A percentile compares a stretch with the other conserved stretches of the same genome.
Conservation (phyloP, 169 alveolate genomes). For the Plasmodium cynomolgi region DNA sequence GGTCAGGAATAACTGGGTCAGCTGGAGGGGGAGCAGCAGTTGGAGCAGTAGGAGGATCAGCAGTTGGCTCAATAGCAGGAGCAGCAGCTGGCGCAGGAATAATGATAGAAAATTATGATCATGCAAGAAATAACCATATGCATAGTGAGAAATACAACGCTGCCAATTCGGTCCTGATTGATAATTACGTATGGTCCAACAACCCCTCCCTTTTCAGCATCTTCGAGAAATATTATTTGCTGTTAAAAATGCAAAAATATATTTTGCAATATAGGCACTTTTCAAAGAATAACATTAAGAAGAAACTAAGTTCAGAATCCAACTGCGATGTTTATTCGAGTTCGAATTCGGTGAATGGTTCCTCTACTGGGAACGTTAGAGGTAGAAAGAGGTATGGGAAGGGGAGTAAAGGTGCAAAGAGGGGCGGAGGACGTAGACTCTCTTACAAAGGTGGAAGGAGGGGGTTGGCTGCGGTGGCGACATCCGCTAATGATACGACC, state of each 20-base stretch:
- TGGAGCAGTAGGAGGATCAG: not conserved
- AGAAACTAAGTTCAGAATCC: conserved; percentile 39
- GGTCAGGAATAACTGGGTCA: not conserved
- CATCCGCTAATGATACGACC: not conserved
- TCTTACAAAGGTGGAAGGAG: not conserved
- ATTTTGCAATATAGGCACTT: conserved; percentile 46
- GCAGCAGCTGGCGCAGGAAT: not conserved
- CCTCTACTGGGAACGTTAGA: not conserved
- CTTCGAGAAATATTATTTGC: conserved; percentile 56
- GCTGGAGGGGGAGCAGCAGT: not conserved
- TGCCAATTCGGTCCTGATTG: conserved; percentile 22
- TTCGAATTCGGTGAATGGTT: conserved; percentile 12
- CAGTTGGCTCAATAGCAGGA: not conserved
- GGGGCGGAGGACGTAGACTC: not conserved
- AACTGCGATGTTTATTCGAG: conserved; percentile 45
- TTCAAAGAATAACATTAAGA: conserved; percentile 61
- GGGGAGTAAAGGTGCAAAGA: not conserved
- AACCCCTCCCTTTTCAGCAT: conserved; percentile 47
- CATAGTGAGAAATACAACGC: not conserved
- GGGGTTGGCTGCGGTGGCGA: not conserved
- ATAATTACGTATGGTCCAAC: conserved; percentile 47
- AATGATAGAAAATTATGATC: not conserved
- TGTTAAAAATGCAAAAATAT: conserved; percentile 65
- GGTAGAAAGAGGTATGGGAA: not conserved
- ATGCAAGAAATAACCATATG: not conserved